Evolutionary conservation across 2,329 filamentous ascomycete genomes (phyloP).

Genomic region (Colletotrichum zoysiae): DNA sequence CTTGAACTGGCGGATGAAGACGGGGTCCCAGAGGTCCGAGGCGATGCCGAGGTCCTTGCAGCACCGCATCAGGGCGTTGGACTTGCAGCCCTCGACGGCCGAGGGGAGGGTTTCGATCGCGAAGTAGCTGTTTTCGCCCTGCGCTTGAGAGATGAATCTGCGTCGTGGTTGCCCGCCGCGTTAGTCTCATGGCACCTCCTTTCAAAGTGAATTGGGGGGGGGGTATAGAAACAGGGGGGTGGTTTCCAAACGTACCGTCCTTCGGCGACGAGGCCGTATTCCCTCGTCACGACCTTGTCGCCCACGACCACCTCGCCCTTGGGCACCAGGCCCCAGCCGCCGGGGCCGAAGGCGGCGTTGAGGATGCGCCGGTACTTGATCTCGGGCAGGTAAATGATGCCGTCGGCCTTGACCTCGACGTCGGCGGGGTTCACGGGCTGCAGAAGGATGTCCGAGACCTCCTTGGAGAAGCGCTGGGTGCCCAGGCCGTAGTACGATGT

Average conservation of each 20-base stretch:
- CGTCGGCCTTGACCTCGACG: conserved; percentile 97
- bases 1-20: conserved; percentile 88
- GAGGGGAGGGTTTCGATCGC: conserved; percentile 90
- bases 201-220: background rate
- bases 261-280: conserved; percentile 91
- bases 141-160: conserved; percentile 91
- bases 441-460: conserved; percentile 77
- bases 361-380: conserved; percentile 96
- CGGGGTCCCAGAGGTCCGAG: conserved; percentile 95
- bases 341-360: conserved; percentile 92
- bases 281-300: conserved; percentile 83
- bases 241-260: conserved; percentile 74
- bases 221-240: too few relatives aligned
- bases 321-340: conserved; percentile 94
- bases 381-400: conserved; percentile 95
- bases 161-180: background rate
- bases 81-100: conserved; percentile 96
- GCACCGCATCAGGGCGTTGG: conserved; percentile 96
- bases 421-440: conserved; percentile 77
- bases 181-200: background rate
- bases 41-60: conserved; percentile 98
- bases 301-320: conserved; percentile 87
- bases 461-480: conserved; percentile 75
- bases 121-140: conserved; percentile 96
- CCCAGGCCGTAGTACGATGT: conserved; percentile 86